Evolutionary conservation across 2,329 filamentous ascomycete genomes (phyloP), one percentile per base, ranked within the genome.

Genomic region (Leptographium procerum): DNA sequence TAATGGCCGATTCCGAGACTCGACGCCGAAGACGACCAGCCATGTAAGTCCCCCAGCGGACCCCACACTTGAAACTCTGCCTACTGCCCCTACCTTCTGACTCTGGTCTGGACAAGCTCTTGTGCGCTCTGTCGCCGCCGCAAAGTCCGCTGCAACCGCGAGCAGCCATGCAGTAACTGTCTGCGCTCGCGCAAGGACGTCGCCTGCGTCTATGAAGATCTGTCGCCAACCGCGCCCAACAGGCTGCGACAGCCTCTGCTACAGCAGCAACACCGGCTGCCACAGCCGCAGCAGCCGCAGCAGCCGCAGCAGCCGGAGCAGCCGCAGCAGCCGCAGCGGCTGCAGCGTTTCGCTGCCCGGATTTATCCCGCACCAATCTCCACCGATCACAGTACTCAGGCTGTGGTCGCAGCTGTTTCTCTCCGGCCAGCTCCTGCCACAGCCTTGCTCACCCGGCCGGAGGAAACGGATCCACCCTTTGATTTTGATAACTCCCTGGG

Each of bases 61-160:
- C 45, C n/a, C n/a, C 28, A 16, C 40, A 9, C n/a, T n/a, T 10
- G 14, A 4, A 29, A n/a, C 6, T n/a, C 40, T 31, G 24, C 14
- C 10, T 13, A 26, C 29, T 40, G 13, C 13, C 8, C 14, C 13
- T 31, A 6, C 14, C 11, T 26, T 4, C 50, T 52, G 26, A 28
- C 29, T 9, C 16, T 5, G 36, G 4, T 8, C 19, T 22, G 7
- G 2, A 13, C 5, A 33, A 63, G 61, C 19, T 61, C 58, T 26
- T 61, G 58, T 51, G 55, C 50, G 10, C 66, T 72, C 1, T 77
- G 75, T 60, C 65, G 74, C 19, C 68, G 65, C 26, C 72, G 75
- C 50, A 77, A 77, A 60, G 69, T 76, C 13, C 67, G 70, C 19
- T 77, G 75, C 58, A 70, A 76, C 58, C 66, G 72, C 22, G 67